Evolutionary conservation across 2,329 filamentous ascomycete species (phyloP).

Genomic region (Elsinoe arachidis): DNA sequence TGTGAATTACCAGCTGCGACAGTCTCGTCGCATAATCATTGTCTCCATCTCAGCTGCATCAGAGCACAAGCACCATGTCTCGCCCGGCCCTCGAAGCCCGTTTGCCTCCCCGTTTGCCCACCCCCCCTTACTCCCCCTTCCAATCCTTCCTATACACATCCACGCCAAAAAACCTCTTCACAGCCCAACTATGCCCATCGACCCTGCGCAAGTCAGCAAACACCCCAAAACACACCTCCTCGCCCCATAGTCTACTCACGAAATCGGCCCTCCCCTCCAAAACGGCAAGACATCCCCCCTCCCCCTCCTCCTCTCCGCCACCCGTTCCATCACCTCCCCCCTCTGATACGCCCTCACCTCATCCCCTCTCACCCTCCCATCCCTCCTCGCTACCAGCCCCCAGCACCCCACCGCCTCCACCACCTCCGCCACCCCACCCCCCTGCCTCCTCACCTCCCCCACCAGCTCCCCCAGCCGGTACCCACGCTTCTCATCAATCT

Average conservation of each 20-base stretch:
- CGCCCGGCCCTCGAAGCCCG: background rate
- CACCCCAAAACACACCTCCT: background rate
- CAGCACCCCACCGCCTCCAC: slow-evolving; percentile 28
- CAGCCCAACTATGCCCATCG: slow-evolving; percentile 27
- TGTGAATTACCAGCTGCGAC: too few species aligned
- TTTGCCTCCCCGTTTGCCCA: background rate
- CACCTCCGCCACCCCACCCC: slow-evolving; percentile 17
- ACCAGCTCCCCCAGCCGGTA: slow-evolving; percentile 26
- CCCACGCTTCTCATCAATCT: slow-evolving; percentile 23
- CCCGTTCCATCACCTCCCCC: slow-evolving; percentile 23
- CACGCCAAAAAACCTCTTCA: slow-evolving; percentile 26
- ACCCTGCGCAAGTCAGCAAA: slow-evolving; percentile 15
- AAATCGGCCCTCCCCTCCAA: slow-evolving; percentile 29
- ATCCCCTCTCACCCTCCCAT: slow-evolving; percentile 23
- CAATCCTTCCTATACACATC: slow-evolving; percentile 23
- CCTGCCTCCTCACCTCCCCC: slow-evolving; percentile 17
- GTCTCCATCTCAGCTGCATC: too few species aligned
- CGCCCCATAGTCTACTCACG: slow-evolving; percentile 15
- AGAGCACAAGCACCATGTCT: background rate
- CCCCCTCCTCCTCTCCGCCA: slow-evolving; percentile 25
- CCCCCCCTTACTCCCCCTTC: slow-evolving; percentile 21
- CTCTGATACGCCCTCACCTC: slow-evolving; percentile 27
- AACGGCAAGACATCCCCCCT: slow-evolving; percentile 28
- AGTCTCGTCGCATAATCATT: too few species aligned
- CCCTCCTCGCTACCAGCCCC: slow-evolving; percentile 26